phyloP scores from a whole-genome alignment of 192 early-diverging fungal genomes.

The Phlyctochytrium bullatum region DNA sequence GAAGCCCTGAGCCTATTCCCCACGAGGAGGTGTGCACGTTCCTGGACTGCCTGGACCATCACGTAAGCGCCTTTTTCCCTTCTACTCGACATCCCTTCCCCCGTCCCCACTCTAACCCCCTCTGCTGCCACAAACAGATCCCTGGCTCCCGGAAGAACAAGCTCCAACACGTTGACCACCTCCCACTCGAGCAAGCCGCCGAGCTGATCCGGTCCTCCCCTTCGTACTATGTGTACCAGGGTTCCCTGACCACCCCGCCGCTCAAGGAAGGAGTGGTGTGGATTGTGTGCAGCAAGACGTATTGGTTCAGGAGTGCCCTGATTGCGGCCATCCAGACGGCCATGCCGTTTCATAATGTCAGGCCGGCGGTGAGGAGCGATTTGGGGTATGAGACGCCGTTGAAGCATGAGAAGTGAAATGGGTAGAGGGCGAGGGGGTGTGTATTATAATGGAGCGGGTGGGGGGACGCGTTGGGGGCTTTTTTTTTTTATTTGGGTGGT shows the following conservation, averaged over 20 bases:
- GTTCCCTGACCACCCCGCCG: constrained; percentile 20
- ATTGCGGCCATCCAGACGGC: constrained; percentile 10
- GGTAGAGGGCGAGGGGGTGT: too few species aligned
- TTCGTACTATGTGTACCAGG: constrained; percentile 14
- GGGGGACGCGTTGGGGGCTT: too few species aligned
- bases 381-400: too few species aligned
- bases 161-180: constrained; percentile 7
- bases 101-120: not conserved
- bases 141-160: too few species aligned
- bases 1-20: not conserved
- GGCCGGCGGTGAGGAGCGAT: too few species aligned
- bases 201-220: not conserved
- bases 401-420: too few species aligned
- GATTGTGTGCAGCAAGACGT: constrained; percentile 9
- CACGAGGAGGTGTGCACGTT: constrained; percentile 2
- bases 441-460: too few species aligned
- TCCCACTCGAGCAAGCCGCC: constrained; percentile 12
- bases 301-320: constrained; percentile 8
- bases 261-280: constrained; percentile 24
- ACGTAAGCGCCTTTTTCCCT: not conserved
- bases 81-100: not conserved
- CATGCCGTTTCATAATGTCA: constrained; percentile 18
- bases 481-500: too few species aligned
- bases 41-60: constrained; percentile 7
- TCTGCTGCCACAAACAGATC: not conserved